These are phyloP conservation scores for Fusarium lateritium DNA, from an alignment of 2,329 filamentous ascomycete genomes.

Conservation along the genomic window DNA sequence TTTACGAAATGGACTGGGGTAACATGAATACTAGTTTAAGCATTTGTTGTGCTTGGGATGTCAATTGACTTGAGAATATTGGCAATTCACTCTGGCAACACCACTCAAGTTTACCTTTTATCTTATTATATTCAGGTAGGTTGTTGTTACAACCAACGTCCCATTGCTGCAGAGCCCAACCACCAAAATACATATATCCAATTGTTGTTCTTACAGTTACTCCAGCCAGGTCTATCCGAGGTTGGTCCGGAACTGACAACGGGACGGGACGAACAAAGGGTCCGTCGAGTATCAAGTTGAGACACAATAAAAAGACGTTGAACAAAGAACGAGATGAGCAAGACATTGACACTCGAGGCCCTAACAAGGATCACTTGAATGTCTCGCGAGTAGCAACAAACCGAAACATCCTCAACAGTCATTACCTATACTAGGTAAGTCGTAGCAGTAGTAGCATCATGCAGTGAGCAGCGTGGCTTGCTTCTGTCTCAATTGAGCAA, in stretches of 20 bases:
- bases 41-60: background rate
- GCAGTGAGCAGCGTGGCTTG: constrained; percentile 15
- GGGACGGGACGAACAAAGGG: constrained; percentile 12
- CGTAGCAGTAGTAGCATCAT: background rate
- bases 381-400: background rate
- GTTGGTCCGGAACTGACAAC: constrained; percentile 4
- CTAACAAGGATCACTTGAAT: background rate
- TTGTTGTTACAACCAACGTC: background rate
- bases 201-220: too few species aligned
- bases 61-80: background rate
- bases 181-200: background rate
- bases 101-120: background rate
- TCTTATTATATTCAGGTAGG: background rate
- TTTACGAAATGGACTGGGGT: background rate
- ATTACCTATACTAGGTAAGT: background rate
- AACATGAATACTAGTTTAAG: background rate
- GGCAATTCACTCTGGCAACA: background rate
- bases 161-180: background rate
- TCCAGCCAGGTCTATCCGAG: constrained; percentile 7
- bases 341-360: constrained; percentile 2
- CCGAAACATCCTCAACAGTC: background rate
- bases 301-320: constrained; percentile 14
- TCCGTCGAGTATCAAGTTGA: constrained; percentile 1
- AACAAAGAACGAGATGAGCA: background rate
- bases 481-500: background rate